Evolutionary conservation across 148 eudicot species (phyloP), one percentile per base, ranked within the genome.

Genomic region (Pharnaceum exiguum): DNA sequence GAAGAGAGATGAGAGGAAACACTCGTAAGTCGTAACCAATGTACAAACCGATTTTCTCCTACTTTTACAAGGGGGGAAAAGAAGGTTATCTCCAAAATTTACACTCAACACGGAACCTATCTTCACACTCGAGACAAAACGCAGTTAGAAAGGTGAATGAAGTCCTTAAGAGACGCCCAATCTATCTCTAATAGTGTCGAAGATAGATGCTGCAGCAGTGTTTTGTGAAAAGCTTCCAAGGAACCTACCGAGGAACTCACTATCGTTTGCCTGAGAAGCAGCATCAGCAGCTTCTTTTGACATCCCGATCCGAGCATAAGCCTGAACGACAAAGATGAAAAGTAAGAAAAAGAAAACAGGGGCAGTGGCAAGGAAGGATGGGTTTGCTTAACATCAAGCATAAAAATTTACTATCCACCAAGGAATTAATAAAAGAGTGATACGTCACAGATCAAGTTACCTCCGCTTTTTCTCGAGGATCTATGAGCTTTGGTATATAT

Each of bases 281-380:
- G 99, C 91, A 49, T 93, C 98, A 7, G 91, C 98, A 32, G 98
- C 94, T 82, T 93, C 99, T 68, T 88, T 93, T 16, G 95, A 89
- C 99, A 93, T 85, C 42, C 96, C 99, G 38, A 93, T 78, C 66
- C 76, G 87, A 61, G 95, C 95, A 71, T 85, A 93, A 49, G 99
- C 96, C 99, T 93, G 80, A 31, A 26, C 9, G 52, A 27, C 50
- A 62, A 11, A 55, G 23, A 10, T 39, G 7, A 22, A 5, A 26
- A 46, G 38, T 40, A 31, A 38, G 51, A 21, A 11, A 21, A 16
- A 35, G 8, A 17, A 48, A 22, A 38, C 12, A 13, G 7, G 10
- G 10, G 35, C 19, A 33, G 5, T n/a, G n/a, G n/a, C 22, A 33
- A 31, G 2, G 42, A 31, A 22, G 53, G 18, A 33, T 13, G 6